Conservation (phyloP, 2,329 filamentous ascomycete genomes). For the Cadophora gregata region DNA sequence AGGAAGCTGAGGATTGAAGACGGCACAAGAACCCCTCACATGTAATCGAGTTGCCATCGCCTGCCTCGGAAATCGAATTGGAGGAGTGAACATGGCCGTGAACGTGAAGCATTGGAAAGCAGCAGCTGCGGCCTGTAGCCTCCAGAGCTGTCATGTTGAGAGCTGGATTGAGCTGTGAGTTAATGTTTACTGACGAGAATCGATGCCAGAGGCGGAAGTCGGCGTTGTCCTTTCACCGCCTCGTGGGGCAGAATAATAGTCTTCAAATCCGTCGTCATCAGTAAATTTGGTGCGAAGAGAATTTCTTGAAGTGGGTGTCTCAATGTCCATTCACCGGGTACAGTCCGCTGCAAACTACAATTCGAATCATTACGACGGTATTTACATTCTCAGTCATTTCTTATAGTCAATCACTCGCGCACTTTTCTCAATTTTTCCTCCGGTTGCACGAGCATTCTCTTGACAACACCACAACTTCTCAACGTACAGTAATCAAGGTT, state of each 20-base stretch:
- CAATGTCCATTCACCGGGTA: conserved; percentile 10
- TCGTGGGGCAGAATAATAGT: conserved; percentile 1
- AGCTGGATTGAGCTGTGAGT: neutral
- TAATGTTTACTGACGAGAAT: neutral
- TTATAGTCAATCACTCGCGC: neutral
- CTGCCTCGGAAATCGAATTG: neutral
- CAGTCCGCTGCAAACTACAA: neutral
- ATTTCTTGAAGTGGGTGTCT: neutral
- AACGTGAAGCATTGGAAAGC: conserved; percentile 4
- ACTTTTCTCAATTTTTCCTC: neutral
- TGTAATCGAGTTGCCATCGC: neutral
- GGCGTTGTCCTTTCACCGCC: conserved; percentile 11
- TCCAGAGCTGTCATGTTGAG: neutral
- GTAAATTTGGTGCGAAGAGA: conserved; percentile 3
- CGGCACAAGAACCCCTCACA: conserved; percentile 10
- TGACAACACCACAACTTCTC: neutral
- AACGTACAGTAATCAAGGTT: neutral
- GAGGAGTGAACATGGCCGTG: neutral
- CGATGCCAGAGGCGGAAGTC: neutral
- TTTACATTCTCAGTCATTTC: neutral
- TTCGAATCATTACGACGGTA: neutral
- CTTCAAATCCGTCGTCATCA: neutral
- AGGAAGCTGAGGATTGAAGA: neutral
- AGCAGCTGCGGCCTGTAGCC: neutral
- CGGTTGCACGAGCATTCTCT: neutral